phyloP scores from a whole-genome alignment of 805 yeast species.

The Candida railenensis region DNA sequence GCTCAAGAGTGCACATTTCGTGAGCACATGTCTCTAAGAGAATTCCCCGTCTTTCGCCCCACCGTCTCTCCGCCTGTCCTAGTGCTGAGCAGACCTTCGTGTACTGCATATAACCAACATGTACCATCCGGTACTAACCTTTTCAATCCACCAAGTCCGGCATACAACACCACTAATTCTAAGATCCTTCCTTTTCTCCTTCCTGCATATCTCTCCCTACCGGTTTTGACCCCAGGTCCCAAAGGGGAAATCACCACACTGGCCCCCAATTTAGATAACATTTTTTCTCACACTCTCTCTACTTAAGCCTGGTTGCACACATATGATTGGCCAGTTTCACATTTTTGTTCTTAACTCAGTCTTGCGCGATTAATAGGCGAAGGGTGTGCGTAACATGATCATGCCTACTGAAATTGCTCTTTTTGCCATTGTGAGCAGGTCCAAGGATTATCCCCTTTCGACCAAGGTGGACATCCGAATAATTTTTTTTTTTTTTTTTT shows the following conservation, averaged over 20 bases:
- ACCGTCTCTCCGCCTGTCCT: too few species aligned
- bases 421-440: background rate
- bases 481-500: background rate
- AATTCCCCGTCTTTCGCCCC: too few species aligned
- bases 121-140: too few species aligned
- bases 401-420: background rate
- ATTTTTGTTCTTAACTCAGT: background rate
- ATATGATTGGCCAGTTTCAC: background rate
- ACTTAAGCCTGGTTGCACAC: background rate
- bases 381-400: background rate
- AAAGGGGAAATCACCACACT: background rate
- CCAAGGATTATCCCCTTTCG: too few species aligned
- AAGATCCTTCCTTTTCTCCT: too few species aligned
- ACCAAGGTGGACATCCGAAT: background rate
- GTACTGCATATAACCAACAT: background rate
- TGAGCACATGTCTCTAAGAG: too few species aligned
- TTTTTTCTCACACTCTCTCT: background rate
- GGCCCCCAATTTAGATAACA: background rate
- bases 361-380: conserved; percentile 1
- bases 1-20: too few species aligned
- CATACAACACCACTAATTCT: too few species aligned
- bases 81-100: background rate
- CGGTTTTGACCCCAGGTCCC: background rate
- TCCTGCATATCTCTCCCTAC: background rate
- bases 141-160: too few species aligned